These are phyloP conservation scores for Aspergillus bertholletiae DNA, from an alignment of 495 filamentous ascomycete species.

Conservation along the genomic window DNA sequence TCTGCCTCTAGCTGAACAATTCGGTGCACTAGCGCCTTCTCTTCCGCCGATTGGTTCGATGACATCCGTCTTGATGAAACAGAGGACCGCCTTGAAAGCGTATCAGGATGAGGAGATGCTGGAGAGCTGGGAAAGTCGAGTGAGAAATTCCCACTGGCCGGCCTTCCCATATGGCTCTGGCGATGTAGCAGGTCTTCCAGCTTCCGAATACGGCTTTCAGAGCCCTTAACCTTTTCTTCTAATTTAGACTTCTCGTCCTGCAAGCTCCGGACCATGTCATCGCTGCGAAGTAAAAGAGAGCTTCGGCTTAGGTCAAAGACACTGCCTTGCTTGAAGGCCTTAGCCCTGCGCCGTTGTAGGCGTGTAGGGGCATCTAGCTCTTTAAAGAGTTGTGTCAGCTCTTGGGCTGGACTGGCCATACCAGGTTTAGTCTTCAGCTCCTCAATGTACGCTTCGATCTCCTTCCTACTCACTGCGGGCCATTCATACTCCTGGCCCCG, in stretches of 20 bases:
- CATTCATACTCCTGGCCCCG: constrained; percentile 75
- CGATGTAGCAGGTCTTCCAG: constrained; percentile 91
- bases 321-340: constrained; percentile 94
- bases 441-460: constrained; percentile 54
- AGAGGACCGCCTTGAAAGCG: constrained; percentile 58
- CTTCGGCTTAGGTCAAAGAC: constrained; percentile 81
- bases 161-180: constrained; percentile 68
- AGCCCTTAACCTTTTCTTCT: constrained; percentile 77
- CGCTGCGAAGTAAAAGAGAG: constrained; percentile 74
- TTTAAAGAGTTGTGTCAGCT: constrained; percentile 64
- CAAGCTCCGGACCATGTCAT: constrained; percentile 71
- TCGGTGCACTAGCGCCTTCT: constrained; percentile 62
- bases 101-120: constrained; percentile 52
- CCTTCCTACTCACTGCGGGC: constrained; percentile 61
- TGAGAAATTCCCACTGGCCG: constrained; percentile 66
- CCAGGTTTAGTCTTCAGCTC: constrained; percentile 41
- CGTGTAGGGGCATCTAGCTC: constrained; percentile 65
- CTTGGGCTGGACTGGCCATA: constrained; percentile 43
- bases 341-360: constrained; percentile 72
- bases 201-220: constrained; percentile 86
- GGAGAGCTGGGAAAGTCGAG: constrained; percentile 45
- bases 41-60: constrained; percentile 61
- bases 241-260: constrained; percentile 76
- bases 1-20: constrained; percentile 82
- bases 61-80: constrained; percentile 64